Evolutionary conservation across 208 protist genomes (phyloP).

Genomic region (Lotmaria passim): DNA sequence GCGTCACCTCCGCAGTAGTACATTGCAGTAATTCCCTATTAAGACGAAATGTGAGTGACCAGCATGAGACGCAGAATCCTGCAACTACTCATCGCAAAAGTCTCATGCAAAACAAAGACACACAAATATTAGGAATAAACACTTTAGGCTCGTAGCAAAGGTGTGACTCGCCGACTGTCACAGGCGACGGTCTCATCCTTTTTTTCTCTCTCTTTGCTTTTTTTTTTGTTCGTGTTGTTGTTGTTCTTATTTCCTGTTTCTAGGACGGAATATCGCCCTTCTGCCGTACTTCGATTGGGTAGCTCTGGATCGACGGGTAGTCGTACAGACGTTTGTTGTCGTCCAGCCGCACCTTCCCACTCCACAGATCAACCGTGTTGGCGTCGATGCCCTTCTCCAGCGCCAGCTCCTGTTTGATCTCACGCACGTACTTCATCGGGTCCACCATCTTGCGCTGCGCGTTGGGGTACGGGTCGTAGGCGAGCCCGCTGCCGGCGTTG

Average conservation of each 20-base stretch:
- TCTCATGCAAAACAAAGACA: no score
- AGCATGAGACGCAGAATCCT: neutral
- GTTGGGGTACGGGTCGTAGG: slow-evolving; percentile 88
- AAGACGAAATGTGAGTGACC: slow-evolving; percentile 8
- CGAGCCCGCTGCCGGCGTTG: slow-evolving; percentile 62
- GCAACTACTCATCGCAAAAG: slow-evolving; percentile 1
- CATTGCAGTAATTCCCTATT: no score
- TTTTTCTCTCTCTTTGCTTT: no score
- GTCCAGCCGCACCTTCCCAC: slow-evolving; percentile 84
- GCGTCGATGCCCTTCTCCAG: slow-evolving; percentile 87
- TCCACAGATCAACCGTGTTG: slow-evolving; percentile 83
- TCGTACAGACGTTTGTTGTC: slow-evolving; percentile 91
- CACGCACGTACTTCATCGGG: slow-evolving; percentile 89
- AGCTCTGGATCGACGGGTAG: slow-evolving; percentile 88
- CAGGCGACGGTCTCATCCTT: no score
- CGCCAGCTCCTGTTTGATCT: slow-evolving; percentile 87
- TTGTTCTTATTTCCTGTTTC: no score
- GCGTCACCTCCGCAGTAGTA: no score
- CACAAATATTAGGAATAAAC: no score
- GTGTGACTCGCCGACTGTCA: no score
- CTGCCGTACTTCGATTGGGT: slow-evolving; percentile 92
- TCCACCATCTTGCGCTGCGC: slow-evolving; percentile 92
- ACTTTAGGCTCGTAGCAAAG: no score
- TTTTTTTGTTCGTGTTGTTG: no score
- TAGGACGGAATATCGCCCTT: slow-evolving; percentile 87